Percentiles rank a stretch among this genome's conserved stretches.
These are phyloP conservation scores for Herpetospermum pedunculosum DNA, from an alignment of 306 rosid species.

Conservation along the genomic window DNA sequence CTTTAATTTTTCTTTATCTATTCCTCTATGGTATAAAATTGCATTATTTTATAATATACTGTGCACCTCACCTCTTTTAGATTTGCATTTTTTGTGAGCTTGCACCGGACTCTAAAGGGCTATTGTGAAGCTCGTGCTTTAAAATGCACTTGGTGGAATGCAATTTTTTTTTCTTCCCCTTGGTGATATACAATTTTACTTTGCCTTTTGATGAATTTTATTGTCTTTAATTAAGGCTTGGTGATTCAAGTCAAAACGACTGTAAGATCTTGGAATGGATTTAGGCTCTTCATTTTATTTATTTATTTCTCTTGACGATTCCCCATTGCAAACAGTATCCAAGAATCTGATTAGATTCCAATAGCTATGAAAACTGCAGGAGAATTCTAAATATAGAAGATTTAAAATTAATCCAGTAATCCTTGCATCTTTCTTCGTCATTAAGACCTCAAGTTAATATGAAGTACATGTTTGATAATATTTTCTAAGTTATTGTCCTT, in stretches of 20 bases:
- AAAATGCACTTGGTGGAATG: too few species aligned
- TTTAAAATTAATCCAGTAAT: not conserved
- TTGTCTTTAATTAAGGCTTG: not conserved
- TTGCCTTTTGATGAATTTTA: not conserved
- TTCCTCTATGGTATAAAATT: too few species aligned
- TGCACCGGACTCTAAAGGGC: too few species aligned
- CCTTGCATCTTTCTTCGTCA: not conserved
- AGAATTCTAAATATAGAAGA: not conserved
- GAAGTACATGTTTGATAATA: not conserved
- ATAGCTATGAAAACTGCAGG: not conserved
- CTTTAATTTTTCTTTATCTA: too few species aligned
- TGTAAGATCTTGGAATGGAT: not conserved
- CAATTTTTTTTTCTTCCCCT: too few species aligned
- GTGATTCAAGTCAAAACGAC: not conserved
- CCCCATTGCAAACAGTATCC: not conserved
- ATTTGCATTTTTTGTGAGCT: too few species aligned
- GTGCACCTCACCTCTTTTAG: too few species aligned
- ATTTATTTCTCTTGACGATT: not conserved
- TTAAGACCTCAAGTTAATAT: not conserved
- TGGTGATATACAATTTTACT: too few species aligned
- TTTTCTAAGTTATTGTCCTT: constrained; percentile 5
- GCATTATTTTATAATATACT: too few species aligned
- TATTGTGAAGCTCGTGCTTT: too few species aligned
- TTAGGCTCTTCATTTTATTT: not conserved
- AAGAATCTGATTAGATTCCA: not conserved